Percentiles rank a stretch among this genome's conserved stretches.
phyloP scores from a whole-genome alignment of 2,329 filamentous ascomycete species.

The Fusarium marasasianum region DNA sequence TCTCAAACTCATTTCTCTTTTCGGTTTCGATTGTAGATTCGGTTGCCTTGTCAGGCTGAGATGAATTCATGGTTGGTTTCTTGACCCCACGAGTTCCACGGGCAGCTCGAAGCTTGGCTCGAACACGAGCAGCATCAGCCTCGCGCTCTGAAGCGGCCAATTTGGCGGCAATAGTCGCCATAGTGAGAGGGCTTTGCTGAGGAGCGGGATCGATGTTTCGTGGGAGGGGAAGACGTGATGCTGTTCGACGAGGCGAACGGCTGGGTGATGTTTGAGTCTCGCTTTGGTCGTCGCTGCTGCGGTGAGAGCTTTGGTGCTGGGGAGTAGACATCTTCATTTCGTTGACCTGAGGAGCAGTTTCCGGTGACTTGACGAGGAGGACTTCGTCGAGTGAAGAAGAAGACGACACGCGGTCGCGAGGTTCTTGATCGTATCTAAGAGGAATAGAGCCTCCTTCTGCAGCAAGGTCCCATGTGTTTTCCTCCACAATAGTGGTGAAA shows the following conservation, averaged over 20 bases:
- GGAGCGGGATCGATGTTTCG: constrained; percentile 51
- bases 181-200: constrained; percentile 67
- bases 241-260: constrained; percentile 33
- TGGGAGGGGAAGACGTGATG: constrained; percentile 44
- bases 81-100: constrained; percentile 49
- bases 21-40: constrained; percentile 14
- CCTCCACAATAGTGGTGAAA: constrained; percentile 58
- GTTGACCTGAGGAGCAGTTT: constrained; percentile 16
- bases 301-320: constrained; percentile 28
- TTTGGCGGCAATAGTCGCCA: constrained; percentile 70
- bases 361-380: constrained; percentile 42
- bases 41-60: constrained; percentile 26
- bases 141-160: constrained; percentile 71
- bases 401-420: constrained; percentile 41
- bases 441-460: constrained; percentile 35
- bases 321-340: constrained; percentile 28
- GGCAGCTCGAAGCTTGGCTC: constrained; percentile 69
- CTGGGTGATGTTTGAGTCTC: constrained; percentile 22
- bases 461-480: constrained; percentile 56
- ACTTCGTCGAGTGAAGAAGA: constrained; percentile 48
- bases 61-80: constrained; percentile 41
- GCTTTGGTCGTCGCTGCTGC: constrained; percentile 20
- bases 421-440: constrained; percentile 2
- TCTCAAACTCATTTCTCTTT: constrained; percentile 22
- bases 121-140: constrained; percentile 69